These are phyloP conservation scores for Carex myosuroides DNA, from an alignment of 176 grass and related monocot species.

Conservation along the genomic window DNA sequence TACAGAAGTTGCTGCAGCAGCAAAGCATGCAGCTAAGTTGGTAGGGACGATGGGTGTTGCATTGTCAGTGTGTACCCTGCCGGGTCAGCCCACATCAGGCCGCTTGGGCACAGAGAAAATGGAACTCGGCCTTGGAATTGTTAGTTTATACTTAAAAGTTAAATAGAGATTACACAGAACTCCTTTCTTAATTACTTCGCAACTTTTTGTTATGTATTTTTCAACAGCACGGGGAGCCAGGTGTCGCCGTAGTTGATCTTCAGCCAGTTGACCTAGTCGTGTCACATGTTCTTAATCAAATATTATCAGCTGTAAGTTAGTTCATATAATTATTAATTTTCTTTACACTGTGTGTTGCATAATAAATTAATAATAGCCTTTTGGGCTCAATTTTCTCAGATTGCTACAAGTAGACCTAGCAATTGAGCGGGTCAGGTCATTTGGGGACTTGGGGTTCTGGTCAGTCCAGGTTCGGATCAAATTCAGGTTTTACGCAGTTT, in stretches of 20 bases:
- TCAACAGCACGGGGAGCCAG: slow-evolving; percentile 47
- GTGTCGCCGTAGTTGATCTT: slow-evolving; percentile 48
- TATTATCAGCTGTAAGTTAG: slow-evolving; percentile 40
- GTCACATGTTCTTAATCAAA: slow-evolving; percentile 49
- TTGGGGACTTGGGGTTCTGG: background rate
- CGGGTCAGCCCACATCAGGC: slow-evolving; percentile 58
- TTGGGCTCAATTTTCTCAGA: background rate
- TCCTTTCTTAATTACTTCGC: background rate
- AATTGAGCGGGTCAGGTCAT: no score
- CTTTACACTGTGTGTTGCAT: background rate
- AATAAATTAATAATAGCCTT: background rate
- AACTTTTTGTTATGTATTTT: background rate
- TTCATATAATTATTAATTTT: background rate
- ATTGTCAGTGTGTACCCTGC: slow-evolving; percentile 53
- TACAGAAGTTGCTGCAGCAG: slow-evolving; percentile 55
- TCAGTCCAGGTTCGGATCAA: background rate
- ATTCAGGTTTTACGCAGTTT: no score
- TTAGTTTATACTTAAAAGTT: slow-evolving; percentile 23
- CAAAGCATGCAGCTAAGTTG: slow-evolving; percentile 44
- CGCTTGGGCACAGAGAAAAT: slow-evolving; percentile 57
- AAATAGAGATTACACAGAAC: background rate
- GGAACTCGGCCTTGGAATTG: slow-evolving; percentile 70
- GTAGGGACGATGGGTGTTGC: slow-evolving; percentile 65
- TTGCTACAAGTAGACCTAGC: no score
- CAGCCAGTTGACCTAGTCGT: slow-evolving; percentile 53